Evolutionary conservation across 75 land plant genomes (phyloP), one percentile per base, ranked within the genome.

Genomic region (Chamaecyparis obtusa): DNA sequence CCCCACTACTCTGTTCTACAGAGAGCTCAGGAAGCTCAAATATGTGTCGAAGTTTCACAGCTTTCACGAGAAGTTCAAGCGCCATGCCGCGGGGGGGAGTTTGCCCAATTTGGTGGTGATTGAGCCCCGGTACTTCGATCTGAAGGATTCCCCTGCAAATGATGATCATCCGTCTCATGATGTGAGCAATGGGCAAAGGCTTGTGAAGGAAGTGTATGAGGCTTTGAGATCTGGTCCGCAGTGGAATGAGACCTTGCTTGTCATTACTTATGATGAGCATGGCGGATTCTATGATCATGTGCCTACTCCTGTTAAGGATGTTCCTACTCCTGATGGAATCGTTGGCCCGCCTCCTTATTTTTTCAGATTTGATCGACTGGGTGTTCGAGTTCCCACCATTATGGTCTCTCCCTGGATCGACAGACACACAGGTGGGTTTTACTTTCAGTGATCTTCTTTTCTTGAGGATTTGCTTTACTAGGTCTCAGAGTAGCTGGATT

Each of bases 81-180:
- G 84, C 5, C 86, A 96, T 78, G 96, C 98, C 14, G 72, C 54
- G 33, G 72, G 74, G 0, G 98, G 98, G 3, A 90, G 85, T 48
- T 86, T 96, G 35, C 97, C 98, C 1, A 94, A 92, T 87, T 87
- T 94, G 41, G 92, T 91, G 0, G 96, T 97, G 84, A 89, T 97
- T 36, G 99, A 97, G 94, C 99, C 94, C 37, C 91, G 95, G 17
- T 96, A 96, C 88, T 96, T 95, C 76, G 94, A 95, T 88, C 32
- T 95, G 13, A 64, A 44, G 71, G 92, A 90, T 44, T 93, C 84
- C 30, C 98, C 98, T 15, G 99, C 95, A 9, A 96, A 92, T 87
- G 99, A 97, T 83, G 99, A 97, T 76, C 99, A 97, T 72, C 99
- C 99, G 10, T 94, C 98, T 74, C 99, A 97, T 81, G 99, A 97